Percentiles rank a stretch among this genome's conserved stretches.
phyloP scores from a whole-genome alignment of 2,329 filamentous ascomycete genomes.

The Venturia nashicola region DNA sequence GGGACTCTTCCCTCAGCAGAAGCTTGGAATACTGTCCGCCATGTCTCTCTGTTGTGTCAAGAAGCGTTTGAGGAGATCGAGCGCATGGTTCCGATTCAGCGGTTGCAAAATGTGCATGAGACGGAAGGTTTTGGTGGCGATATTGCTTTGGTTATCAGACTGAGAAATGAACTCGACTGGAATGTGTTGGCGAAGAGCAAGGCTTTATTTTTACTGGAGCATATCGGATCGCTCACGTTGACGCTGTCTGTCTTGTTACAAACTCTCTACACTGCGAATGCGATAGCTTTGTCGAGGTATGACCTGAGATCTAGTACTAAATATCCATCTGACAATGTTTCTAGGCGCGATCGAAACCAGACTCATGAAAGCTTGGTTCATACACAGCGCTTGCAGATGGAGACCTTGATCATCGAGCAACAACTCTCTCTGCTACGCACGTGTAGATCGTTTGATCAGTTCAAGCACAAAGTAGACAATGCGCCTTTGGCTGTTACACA shows the following conservation, averaged over 20 bases:
- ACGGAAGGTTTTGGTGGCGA: neutral
- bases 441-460: constrained; percentile 14
- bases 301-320: constrained; percentile 6
- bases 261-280: constrained; percentile 25
- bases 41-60: constrained; percentile 21
- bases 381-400: constrained; percentile 24
- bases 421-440: constrained; percentile 23
- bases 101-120: constrained; percentile 2
- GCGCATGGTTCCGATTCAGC: constrained; percentile 13
- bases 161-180: constrained; percentile 11
- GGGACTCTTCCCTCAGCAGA: constrained; percentile 23
- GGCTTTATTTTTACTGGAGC: constrained; percentile 21
- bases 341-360: neutral
- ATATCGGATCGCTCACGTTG: constrained; percentile 22
- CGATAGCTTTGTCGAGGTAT: constrained; percentile 26
- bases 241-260: constrained; percentile 27
- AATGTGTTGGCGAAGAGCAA: constrained; percentile 14
- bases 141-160: neutral
- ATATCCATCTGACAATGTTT: neutral
- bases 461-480: neutral
- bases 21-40: constrained; percentile 22
- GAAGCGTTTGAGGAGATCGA: constrained; percentile 19
- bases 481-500: constrained; percentile 10
- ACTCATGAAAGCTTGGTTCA: constrained; percentile 17
- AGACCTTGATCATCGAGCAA: constrained; percentile 26